A percentile compares a stretch with the other conserved stretches of the same genome.
phyloP scores from a whole-genome alignment of 768 basidiomycete genomes.

The Auricularia sp. region DNA sequence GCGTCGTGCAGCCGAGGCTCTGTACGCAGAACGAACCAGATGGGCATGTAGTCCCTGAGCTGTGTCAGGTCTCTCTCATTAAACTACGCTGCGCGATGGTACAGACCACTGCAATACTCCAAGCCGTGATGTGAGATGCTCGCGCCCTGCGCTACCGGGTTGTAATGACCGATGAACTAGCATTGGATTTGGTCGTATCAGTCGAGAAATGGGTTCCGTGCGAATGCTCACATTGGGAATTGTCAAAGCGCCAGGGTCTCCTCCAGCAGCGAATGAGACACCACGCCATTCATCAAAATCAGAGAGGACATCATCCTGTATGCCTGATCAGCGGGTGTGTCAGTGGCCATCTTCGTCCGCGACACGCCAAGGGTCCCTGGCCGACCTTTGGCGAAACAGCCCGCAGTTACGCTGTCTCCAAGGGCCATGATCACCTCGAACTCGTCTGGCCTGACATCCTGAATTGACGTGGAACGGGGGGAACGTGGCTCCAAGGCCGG shows the following conservation, averaged over 20 bases:
- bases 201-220: neutral
- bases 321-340: neutral
- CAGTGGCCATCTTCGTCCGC: neutral
- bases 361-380: no score
- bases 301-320: neutral
- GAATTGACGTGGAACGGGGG: no score
- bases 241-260: constrained; percentile 4
- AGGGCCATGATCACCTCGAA: no score
- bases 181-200: neutral
- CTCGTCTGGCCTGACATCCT: no score
- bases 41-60: neutral
- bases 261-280: constrained; percentile 3
- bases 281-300: constrained; percentile 7
- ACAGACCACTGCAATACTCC: constrained; percentile 4
- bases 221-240: constrained; percentile 3
- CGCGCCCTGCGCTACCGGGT: neutral
- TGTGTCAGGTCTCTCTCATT: neutral
- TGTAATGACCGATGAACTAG: constrained; percentile 4
- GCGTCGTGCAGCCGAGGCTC: no score
- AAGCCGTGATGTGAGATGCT: neutral
- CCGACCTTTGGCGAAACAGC: no score
- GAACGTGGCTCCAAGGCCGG: neutral
- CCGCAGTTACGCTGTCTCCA: no score
- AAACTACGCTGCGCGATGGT: neutral
- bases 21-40: neutral